phyloP scores from a whole-genome alignment of 305 asterid genomes.

The Withania somnifera region DNA sequence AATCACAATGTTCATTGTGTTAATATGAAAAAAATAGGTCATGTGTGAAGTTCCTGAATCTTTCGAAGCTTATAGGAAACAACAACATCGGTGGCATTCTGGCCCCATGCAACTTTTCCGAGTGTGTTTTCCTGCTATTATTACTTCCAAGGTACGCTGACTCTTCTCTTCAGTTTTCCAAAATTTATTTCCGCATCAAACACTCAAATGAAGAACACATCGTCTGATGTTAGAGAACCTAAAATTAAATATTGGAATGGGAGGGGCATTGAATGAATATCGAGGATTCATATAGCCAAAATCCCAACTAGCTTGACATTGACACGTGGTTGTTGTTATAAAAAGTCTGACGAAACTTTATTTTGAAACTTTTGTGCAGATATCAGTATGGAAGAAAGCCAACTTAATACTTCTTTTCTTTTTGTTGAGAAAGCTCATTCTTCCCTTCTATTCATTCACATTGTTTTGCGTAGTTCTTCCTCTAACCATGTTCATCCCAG shows the following conservation, averaged over 20 bases:
- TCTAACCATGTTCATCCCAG: conserved; percentile 56
- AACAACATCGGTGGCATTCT: conserved; percentile 69
- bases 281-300: neutral
- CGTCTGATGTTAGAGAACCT: neutral
- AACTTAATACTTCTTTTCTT: conserved; percentile 56
- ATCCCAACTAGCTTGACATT: neutral
- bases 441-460: conserved; percentile 59
- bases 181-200: neutral
- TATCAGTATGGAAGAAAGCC: conserved; percentile 52
- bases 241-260: neutral
- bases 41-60: conserved; percentile 63
- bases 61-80: conserved; percentile 57
- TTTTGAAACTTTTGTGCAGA: conserved; percentile 20
- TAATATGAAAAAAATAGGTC: conserved; percentile 20
- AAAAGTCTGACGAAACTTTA: neutral
- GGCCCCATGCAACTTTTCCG: conserved; percentile 74
- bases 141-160: conserved; percentile 41
- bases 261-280: neutral
- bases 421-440: conserved; percentile 47
- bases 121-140: conserved; percentile 42
- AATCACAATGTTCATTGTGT: conserved; percentile 1
- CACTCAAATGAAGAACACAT: neutral
- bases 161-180: neutral
- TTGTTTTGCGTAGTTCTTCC: conserved; percentile 55
- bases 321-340: neutral